Conservation (phyloP, 306 rosid genomes). For the Hippophae gyantsensis region DNA sequence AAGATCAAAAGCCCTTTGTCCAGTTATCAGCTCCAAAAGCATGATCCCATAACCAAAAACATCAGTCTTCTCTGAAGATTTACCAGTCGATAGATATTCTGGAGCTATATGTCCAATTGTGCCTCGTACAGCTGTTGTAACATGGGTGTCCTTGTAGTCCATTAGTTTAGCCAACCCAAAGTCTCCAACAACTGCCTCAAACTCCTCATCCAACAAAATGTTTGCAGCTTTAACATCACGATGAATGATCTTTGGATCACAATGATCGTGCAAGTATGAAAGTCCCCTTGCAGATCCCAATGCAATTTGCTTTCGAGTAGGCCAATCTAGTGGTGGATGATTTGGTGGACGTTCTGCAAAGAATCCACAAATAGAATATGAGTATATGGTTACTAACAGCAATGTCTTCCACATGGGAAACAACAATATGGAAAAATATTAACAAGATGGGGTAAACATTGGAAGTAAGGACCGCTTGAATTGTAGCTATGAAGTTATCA, state of each 20-base stretch:
- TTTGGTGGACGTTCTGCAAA: conserved; percentile 71
- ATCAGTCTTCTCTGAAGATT: conserved; percentile 93
- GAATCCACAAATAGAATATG: conserved; percentile 15
- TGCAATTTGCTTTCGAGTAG: conserved; percentile 81
- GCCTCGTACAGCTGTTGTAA: conserved; percentile 91
- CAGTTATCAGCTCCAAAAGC: conserved; percentile 96
- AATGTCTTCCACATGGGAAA: neutral
- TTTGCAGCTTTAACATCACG: conserved; percentile 98
- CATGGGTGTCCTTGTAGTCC: conserved; percentile 99
- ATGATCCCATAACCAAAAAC: conserved; percentile 94
- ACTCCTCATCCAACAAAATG: conserved; percentile 93
- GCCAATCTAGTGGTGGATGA: conserved; percentile 95
- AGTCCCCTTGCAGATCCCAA: conserved; percentile 98
- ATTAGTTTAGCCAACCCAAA: conserved; percentile 95
- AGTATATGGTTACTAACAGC: neutral
- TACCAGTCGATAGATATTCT: conserved; percentile 85
- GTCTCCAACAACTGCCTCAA: conserved; percentile 98
- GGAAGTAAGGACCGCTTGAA: too few relatives aligned
- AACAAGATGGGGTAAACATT: neutral
- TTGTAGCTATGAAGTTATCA: neutral
- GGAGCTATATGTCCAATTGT: conserved; percentile 97
- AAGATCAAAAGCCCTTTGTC: conserved; percentile 95
- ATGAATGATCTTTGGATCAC: conserved; percentile 95
- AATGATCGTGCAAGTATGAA: conserved; percentile 93
- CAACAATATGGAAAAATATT: neutral